phyloP scores from a whole-genome alignment of 2,329 filamentous ascomycete species.

The Pestalotiopsis sp. region DNA sequence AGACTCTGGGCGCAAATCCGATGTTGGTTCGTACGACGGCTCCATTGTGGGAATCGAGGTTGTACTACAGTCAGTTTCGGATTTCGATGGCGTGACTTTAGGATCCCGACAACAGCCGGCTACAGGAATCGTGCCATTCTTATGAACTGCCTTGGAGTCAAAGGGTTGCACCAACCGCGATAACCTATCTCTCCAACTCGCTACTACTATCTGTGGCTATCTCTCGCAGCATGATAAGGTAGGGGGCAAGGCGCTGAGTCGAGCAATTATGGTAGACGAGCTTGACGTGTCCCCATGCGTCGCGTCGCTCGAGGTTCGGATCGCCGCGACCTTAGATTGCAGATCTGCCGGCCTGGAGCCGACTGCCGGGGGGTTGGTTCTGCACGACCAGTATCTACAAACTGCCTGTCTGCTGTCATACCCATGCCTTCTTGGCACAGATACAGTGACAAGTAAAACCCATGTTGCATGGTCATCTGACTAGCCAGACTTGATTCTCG shows the following conservation, averaged over 20 bases:
- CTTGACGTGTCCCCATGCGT: background rate
- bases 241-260: background rate
- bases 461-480: background rate
- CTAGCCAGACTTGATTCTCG: background rate
- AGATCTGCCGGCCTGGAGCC: background rate
- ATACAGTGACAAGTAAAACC: background rate
- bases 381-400: background rate
- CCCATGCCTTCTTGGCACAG: background rate
- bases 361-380: background rate
- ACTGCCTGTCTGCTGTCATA: background rate
- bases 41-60: background rate
- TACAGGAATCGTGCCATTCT: background rate
- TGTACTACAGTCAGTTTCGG: background rate
- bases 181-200: background rate
- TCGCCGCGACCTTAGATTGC: background rate
- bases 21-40: background rate
- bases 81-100: background rate
- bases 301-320: background rate
- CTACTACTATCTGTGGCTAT: background rate
- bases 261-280: background rate
- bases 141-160: background rate
- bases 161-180: background rate
- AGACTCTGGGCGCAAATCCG: background rate
- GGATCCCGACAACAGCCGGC: background rate
- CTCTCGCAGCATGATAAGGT: background rate